Conservation (phyloP, 1,139 yeast genomes). For the Blastobotrys arbuscula region DNA sequence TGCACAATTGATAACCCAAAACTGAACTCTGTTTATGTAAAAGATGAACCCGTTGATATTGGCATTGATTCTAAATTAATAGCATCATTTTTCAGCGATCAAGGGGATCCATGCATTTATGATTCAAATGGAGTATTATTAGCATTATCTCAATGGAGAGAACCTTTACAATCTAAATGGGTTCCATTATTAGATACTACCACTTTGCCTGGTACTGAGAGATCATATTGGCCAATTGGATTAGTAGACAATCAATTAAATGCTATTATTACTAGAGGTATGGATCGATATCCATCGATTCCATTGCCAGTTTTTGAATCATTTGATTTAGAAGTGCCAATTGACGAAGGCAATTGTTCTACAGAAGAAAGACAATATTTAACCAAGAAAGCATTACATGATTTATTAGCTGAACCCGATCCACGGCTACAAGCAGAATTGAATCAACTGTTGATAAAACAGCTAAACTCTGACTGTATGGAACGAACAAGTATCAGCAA, state of each 20-base stretch:
- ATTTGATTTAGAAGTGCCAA: constrained; percentile 62
- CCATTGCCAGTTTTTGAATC: constrained; percentile 85
- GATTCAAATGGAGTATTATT: constrained; percentile 71
- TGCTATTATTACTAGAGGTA: constrained; percentile 69
- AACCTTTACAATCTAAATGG: constrained; percentile 73
- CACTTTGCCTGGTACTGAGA: constrained; percentile 34
- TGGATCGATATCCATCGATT: constrained; percentile 45
- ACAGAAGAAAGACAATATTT: constrained; percentile 11
- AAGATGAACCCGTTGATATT: constrained; percentile 35
- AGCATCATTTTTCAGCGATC: constrained; percentile 74
- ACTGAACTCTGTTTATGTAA: constrained; percentile 36
- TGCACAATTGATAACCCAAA: constrained; percentile 36
- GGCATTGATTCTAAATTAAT: constrained; percentile 29
- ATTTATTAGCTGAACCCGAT: constrained; percentile 17
- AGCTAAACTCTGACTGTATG: constrained; percentile 73
- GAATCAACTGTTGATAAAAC: constrained; percentile 69
- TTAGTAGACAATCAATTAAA: constrained; percentile 55
- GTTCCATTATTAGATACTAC: constrained; percentile 75
- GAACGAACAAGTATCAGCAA: constrained; percentile 52
- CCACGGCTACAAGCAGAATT: constrained; percentile 31
- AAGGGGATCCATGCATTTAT: constrained; percentile 82
- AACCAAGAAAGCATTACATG: constrained; percentile 24
- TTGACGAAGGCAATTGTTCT: constrained; percentile 12
- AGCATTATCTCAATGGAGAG: constrained; percentile 72
- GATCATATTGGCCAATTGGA: constrained; percentile 83